Base-by-base conservation (phyloP, 495 filamentous ascomycete genomes). In the Podospora pseudocomata region DNA sequence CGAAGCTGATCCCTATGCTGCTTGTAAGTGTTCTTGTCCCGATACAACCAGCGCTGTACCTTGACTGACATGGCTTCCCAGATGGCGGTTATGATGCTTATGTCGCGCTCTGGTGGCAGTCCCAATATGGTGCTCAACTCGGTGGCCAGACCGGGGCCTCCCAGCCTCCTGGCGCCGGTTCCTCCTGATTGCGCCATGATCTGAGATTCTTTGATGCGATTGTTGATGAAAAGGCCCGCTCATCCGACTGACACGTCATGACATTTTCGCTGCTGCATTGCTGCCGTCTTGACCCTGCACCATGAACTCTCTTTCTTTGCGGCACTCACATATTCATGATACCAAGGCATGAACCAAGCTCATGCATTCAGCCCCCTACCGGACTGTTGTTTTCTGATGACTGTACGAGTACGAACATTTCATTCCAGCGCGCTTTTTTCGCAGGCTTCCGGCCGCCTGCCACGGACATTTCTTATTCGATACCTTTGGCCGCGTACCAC, bases 1-100 rank as follows among this genome's bases (percentile, higher is more conserved):
- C 13, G 60, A 65, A 63, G 65, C 70, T 63, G 76, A 78, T 39
- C 76, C 76, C 2, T 78, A 78, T 63, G 76, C 76, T 55, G 67
- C 70, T 44, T 78, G 76, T 78, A 76, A 57, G 76, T 72, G 16
- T 34, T 30, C 23, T 58, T 26, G 11, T 13, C 2, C 32, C 5
- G 7, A 20, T 58, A 1, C 4, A 4, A 18, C n/a, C 13, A 30
- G 15, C 18, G 27, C n/a, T 44, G 26, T 30, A 54, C 27, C 15
- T 6, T 27, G 15, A 27, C 63, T 15, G 53, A 5, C 3, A n/a
- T 13, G 55, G 55, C 18, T 5, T 64, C 28, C 27, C 30, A 78
- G 76, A 78, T 67, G 76, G 75, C 15, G 76, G 76, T 39, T 78
- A 78, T 63, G 73, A 78, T 39, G 72, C 68, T 32, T 78, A 78